These are phyloP conservation scores for Silybum marianum DNA, from an alignment of 129 eudicot species.

Conservation along the genomic window DNA sequence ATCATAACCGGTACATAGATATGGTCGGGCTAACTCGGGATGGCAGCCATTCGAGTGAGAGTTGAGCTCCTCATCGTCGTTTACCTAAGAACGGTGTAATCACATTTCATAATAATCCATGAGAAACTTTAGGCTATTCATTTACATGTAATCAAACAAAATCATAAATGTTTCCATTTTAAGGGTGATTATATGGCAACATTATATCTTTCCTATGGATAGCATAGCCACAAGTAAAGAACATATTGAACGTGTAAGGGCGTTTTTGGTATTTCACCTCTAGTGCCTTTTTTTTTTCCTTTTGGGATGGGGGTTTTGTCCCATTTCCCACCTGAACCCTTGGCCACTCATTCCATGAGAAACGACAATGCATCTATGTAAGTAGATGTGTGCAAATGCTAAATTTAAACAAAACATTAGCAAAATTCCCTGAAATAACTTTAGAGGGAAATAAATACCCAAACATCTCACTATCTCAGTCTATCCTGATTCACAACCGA, in stretches of 20 bases:
- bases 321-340: neutral
- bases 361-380: neutral
- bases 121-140: constrained; percentile 7
- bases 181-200: neutral
- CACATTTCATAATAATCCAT: neutral
- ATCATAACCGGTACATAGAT: constrained; percentile 94
- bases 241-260: neutral
- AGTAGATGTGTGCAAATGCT: neutral
- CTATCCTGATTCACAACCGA: too few relatives aligned
- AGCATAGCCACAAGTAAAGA: neutral
- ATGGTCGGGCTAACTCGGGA: constrained; percentile 57
- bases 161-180: neutral
- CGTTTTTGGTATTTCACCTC: constrained; percentile 1
- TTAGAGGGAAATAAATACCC: neutral
- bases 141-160: neutral
- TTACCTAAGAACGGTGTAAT: constrained; percentile 34
- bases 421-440: neutral
- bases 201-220: neutral
- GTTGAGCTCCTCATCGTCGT: constrained; percentile 38
- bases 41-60: constrained; percentile 22
- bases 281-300: neutral
- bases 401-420: neutral
- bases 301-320: neutral
- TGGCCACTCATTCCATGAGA: neutral
- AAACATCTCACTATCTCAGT: neutral